Evolutionary conservation across 176 grass and related monocot genomes (phyloP).

Genomic region (Paspalum vaginatum): DNA sequence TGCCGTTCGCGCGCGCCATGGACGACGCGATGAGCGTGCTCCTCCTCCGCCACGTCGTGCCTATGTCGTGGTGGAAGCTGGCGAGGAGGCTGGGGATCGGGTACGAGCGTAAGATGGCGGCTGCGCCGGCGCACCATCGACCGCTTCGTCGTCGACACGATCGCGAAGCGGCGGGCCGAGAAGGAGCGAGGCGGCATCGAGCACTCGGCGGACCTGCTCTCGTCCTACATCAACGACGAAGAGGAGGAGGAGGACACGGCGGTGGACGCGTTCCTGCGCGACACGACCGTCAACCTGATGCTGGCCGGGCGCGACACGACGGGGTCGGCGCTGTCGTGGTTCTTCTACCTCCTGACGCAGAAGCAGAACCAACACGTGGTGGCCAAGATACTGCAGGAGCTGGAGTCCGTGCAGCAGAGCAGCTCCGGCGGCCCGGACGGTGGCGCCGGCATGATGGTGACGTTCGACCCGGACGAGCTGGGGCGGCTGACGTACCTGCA

Average conservation of each 20-base stretch:
- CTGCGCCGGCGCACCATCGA: conserved; percentile 59
- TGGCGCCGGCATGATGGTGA: conserved; percentile 3
- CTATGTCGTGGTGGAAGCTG: conserved; percentile 66
- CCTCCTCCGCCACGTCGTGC: conserved; percentile 58
- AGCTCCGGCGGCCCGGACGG: neutral
- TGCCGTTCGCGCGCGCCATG: conserved; percentile 63
- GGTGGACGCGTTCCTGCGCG: conserved; percentile 57
- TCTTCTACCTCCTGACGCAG: conserved; percentile 64
- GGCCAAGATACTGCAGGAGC: conserved; percentile 52
- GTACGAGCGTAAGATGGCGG: conserved; percentile 51
- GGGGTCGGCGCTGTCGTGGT: conserved; percentile 74
- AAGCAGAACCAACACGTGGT: conserved; percentile 44
- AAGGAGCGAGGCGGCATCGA: conserved; percentile 20
- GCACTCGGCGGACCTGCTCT: conserved; percentile 52
- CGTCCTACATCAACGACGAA: conserved; percentile 61
- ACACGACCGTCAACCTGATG: conserved; percentile 82
- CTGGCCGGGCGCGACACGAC: conserved; percentile 84
- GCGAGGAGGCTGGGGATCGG: conserved; percentile 39
- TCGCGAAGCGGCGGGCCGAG: conserved; percentile 44
- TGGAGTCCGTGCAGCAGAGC: conserved; percentile 27
- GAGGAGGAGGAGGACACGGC: neutral
- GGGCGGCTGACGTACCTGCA: conserved; percentile 53
- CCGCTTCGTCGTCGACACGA: conserved; percentile 61
- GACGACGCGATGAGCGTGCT: conserved; percentile 66
- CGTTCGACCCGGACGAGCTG: conserved; percentile 62